phyloP scores from a whole-genome alignment of 2,329 filamentous ascomycete species.

The Monilinia laxa region DNA sequence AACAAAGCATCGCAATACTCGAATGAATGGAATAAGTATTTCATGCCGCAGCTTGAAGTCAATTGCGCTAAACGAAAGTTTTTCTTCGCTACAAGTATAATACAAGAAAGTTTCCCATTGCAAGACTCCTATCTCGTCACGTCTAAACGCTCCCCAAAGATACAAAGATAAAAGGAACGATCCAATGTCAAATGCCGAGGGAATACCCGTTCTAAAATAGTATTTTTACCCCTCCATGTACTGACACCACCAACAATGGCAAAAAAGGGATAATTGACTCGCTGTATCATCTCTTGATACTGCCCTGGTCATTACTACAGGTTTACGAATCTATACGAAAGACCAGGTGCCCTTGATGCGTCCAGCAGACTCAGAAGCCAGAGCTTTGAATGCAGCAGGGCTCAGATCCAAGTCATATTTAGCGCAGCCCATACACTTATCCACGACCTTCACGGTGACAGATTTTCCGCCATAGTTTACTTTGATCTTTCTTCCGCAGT shows the following conservation, averaged over 20 bases:
- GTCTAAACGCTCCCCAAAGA: background rate
- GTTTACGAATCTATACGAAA: slow-evolving; percentile 37
- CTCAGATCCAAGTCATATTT: slow-evolving; percentile 59
- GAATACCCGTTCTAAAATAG: background rate
- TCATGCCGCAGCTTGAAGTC: background rate
- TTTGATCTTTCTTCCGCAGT: slow-evolving; percentile 68
- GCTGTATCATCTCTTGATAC: background rate
- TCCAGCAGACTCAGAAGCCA: slow-evolving; percentile 49
- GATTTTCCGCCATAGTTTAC: slow-evolving; percentile 62
- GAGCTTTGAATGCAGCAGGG: slow-evolving; percentile 53
- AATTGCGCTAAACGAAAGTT: background rate
- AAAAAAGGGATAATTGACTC: background rate
- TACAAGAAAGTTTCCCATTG: background rate
- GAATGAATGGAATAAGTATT: background rate
- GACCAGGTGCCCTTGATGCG: slow-evolving; percentile 48
- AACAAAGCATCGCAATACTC: background rate
- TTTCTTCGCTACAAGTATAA: background rate
- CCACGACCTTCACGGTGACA: slow-evolving; percentile 59
- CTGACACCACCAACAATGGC: background rate
- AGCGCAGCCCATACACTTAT: slow-evolving; percentile 74
- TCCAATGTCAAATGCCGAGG: background rate
- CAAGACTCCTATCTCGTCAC: background rate
- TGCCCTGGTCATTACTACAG: background rate
- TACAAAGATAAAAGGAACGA: background rate
- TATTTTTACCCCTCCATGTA: background rate